Evolutionary conservation across 2,329 filamentous ascomycete species (phyloP).

Genomic region (Penicillium frequentans): DNA sequence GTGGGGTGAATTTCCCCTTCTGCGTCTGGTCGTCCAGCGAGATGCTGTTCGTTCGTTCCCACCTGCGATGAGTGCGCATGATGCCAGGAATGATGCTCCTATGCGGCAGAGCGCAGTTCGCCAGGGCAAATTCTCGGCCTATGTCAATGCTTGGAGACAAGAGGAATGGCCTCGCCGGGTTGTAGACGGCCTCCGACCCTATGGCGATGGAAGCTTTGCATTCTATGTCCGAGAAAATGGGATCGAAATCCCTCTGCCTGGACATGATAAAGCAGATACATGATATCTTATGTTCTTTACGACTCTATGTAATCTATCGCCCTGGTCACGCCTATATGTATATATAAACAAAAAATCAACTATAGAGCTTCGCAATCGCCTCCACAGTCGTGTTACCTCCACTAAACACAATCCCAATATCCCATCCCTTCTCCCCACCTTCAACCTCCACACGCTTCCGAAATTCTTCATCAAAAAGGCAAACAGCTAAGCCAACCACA

Average conservation of each 20-base stretch:
- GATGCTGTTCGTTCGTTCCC: constrained; percentile 38
- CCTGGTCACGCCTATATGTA: neutral
- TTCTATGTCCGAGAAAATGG: constrained; percentile 30
- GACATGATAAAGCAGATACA: constrained; percentile 2
- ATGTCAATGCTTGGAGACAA: constrained; percentile 38
- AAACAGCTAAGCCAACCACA: constrained; percentile 79
- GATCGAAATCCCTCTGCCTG: constrained; percentile 18
- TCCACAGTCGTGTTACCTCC: constrained; percentile 67
- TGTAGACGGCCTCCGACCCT: constrained; percentile 27
- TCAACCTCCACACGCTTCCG: constrained; percentile 62
- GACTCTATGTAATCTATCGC: neutral
- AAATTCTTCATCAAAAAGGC: constrained; percentile 84
- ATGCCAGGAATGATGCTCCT: constrained; percentile 35
- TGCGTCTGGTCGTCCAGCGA: constrained; percentile 40
- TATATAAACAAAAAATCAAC: neutral
- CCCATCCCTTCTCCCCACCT: constrained; percentile 72
- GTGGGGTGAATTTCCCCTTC: constrained; percentile 39
- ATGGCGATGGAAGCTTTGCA: constrained; percentile 30
- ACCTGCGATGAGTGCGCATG: constrained; percentile 30
- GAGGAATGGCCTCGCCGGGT: constrained; percentile 37
- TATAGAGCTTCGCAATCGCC: constrained; percentile 58
- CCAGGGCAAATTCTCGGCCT: constrained; percentile 36
- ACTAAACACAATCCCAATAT: constrained; percentile 61
- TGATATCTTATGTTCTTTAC: neutral
- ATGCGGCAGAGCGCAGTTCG: constrained; percentile 37